Percentiles rank a stretch among this genome's conserved stretches.
These are phyloP conservation scores for Pythium rishiriense DNA, from an alignment of 352 stramenopile species.

Conservation along the genomic window DNA sequence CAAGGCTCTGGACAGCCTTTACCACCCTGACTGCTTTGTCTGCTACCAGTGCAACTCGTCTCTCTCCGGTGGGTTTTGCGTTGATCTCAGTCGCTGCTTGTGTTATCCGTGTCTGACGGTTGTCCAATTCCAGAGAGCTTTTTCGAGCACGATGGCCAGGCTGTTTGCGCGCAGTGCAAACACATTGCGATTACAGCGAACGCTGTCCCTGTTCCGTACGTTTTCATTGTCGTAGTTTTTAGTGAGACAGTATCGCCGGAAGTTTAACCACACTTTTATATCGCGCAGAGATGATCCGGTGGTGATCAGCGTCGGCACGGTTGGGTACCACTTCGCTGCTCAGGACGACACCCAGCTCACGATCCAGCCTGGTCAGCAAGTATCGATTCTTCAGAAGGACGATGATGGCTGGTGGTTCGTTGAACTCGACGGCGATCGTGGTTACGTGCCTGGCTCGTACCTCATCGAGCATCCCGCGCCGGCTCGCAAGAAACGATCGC, in stretches of 20 bases:
- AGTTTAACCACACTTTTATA: background rate
- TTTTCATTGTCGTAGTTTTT: conserved; percentile 1
- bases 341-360: conserved; percentile 82
- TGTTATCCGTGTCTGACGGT: background rate
- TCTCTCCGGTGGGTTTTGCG: conserved; percentile 52
- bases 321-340: conserved; percentile 71
- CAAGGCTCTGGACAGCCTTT: conserved; percentile 83
- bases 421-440: conserved; percentile 61
- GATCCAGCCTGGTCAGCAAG: conserved; percentile 76
- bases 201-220: conserved; percentile 45
- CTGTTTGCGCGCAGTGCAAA: conserved; percentile 79
- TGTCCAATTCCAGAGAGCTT: conserved; percentile 61
- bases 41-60: conserved; percentile 76
- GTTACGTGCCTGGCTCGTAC: conserved; percentile 83
- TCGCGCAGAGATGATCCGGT: conserved; percentile 44
- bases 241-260: background rate
- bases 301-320: conserved; percentile 53
- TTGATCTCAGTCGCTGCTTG: background rate
- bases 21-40: conserved; percentile 83
- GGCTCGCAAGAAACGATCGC: conserved; percentile 13
- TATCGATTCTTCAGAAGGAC: conserved; percentile 82
- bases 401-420: conserved; percentile 87
- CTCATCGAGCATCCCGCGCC: conserved; percentile 64
- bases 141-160: conserved; percentile 76
- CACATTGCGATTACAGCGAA: conserved; percentile 70